phyloP scores from a whole-genome alignment of 192 early-diverging fungal genomes.

The Chytriomyces sp. region DNA sequence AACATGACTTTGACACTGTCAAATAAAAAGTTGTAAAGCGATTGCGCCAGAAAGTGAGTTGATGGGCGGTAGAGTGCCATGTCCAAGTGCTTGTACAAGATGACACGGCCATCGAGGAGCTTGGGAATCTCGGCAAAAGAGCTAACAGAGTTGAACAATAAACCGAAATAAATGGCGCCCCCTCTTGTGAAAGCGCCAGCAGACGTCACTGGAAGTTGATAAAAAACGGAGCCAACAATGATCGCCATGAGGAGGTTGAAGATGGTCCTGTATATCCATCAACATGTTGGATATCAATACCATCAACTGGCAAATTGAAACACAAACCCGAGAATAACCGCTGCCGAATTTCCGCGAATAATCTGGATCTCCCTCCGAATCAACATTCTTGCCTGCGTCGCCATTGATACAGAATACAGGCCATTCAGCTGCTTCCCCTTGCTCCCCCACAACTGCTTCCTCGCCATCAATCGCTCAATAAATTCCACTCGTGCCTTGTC shows the following conservation, averaged over 20 bases:
- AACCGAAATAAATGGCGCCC: conserved; percentile 68
- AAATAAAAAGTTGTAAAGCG: conserved; percentile 55
- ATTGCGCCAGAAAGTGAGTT: conserved; percentile 57
- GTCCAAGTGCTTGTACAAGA: conserved; percentile 78
- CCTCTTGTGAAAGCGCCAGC: conserved; percentile 80
- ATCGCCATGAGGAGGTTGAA: conserved; percentile 66
- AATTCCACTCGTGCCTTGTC: neutral
- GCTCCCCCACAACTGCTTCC: neutral
- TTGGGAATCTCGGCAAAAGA: conserved; percentile 72
- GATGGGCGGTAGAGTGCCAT: conserved; percentile 69
- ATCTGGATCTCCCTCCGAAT: conserved; percentile 70
- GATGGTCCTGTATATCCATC: conserved; percentile 22
- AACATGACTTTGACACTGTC: conserved; percentile 54
- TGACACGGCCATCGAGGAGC: conserved; percentile 69
- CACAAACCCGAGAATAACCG: conserved; percentile 55
- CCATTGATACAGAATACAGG: neutral
- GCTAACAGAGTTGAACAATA: conserved; percentile 72
- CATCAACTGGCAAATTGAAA: neutral
- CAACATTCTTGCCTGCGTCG: conserved; percentile 28
- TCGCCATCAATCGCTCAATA: neutral
- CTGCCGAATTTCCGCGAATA: conserved; percentile 50
- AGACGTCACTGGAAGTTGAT: conserved; percentile 54
- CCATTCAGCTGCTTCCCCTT: neutral
- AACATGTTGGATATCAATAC: neutral
- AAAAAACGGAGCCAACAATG: conserved; percentile 74